Conservation (phyloP, 768 basidiomycete genomes). For the Calocera viscosa region DNA sequence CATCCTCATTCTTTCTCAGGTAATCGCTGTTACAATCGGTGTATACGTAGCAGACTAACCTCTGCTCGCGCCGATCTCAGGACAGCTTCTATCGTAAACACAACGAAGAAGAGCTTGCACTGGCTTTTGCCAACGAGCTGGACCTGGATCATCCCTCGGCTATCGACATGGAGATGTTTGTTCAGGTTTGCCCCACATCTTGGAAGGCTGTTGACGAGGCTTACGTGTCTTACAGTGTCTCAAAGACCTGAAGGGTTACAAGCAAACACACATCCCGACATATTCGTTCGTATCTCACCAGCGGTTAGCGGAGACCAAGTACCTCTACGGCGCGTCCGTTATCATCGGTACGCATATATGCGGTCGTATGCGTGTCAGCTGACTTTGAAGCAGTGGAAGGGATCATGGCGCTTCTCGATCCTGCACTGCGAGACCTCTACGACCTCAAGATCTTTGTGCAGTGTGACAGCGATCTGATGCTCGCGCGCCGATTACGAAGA, state of each 20-base stretch:
- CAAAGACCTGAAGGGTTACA: constrained; percentile 69
- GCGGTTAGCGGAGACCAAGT: constrained; percentile 61
- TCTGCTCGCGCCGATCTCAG: constrained; percentile 30
- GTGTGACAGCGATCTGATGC: constrained; percentile 93
- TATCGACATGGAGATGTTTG: constrained; percentile 81
- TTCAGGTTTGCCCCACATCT: constrained; percentile 55
- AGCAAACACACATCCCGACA: constrained; percentile 77
- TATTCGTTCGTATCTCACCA: constrained; percentile 93
- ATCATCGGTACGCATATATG: constrained; percentile 50
- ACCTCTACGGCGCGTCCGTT: constrained; percentile 85
- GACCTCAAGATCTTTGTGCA: constrained; percentile 93
- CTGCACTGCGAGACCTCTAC: constrained; percentile 63
- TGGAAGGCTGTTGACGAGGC: too few species aligned
- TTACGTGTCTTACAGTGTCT: constrained; percentile 46
- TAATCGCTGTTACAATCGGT: constrained; percentile 21
- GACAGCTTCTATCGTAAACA: constrained; percentile 90
- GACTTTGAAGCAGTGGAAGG: constrained; percentile 52
- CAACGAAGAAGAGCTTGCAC: constrained; percentile 58
- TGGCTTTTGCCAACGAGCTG: constrained; percentile 68
- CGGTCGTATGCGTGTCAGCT: not conserved
- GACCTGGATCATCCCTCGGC: constrained; percentile 91
- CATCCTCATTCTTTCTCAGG: constrained; percentile 85
- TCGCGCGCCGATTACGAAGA: constrained; percentile 77
- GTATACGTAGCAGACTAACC: too few species aligned
- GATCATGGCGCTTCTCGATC: constrained; percentile 79